Evolutionary conservation across 768 basidiomycete species (phyloP).

Genomic region (Boletus subparvulus): DNA sequence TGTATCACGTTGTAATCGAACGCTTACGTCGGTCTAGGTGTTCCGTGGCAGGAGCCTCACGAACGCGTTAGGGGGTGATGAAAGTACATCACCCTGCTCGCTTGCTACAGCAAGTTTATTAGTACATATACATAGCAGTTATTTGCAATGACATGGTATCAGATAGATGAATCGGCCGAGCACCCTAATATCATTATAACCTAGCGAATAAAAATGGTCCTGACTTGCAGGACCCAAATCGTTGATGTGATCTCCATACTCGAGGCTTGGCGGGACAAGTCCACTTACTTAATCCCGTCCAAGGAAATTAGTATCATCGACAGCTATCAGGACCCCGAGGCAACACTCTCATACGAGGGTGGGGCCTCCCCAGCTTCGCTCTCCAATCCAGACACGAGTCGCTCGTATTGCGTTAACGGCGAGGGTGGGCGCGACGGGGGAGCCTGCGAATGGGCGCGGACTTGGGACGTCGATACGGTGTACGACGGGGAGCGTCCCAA

Average conservation of each 20-base stretch:
- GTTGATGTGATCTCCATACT: not conserved
- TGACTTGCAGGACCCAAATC: not conserved
- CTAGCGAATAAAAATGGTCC: not conserved
- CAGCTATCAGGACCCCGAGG: not conserved
- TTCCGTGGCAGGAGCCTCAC: conserved; percentile 83
- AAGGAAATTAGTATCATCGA: not conserved
- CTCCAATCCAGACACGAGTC: conserved; percentile 84
- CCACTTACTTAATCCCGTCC: not conserved
- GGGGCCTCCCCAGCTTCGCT: conserved; percentile 82
- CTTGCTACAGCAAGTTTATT: not conserved
- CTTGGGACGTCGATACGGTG: not conserved
- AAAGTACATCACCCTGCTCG: not conserved
- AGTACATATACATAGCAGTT: not conserved
- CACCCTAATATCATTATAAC: not conserved
- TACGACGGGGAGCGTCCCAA: not conserved
- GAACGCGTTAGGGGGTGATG: conserved; percentile 54
- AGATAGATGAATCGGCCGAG: not conserved
- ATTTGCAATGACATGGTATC: not conserved
- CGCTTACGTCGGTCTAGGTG: conserved; percentile 35
- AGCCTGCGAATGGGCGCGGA: not conserved
- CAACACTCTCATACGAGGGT: conserved; percentile 46
- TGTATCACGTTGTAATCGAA: not conserved
- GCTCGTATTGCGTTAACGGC: conserved; percentile 59
- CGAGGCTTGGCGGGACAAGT: too few species aligned
- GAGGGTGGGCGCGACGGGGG: conserved; percentile 19